A percentile compares a stretch with the other conserved stretches of the same genome.
phyloP scores from a whole-genome alignment of 208 protist genomes.

The Giardia duodenalis region DNA sequence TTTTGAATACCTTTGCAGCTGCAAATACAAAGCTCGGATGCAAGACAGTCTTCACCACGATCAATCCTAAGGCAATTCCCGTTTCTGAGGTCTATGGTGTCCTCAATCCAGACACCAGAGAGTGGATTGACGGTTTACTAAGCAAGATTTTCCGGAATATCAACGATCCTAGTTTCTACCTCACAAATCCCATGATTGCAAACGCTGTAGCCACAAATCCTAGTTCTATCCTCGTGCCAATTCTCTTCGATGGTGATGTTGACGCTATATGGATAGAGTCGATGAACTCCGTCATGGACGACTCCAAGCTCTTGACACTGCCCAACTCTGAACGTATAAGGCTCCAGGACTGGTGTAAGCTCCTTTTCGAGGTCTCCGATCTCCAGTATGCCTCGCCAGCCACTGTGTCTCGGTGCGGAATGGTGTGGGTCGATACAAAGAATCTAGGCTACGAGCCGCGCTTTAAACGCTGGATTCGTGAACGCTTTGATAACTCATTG shows the following conservation, averaged over 20 bases:
- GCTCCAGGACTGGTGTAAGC: slow-evolving; percentile 65
- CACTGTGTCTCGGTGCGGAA: slow-evolving; percentile 90
- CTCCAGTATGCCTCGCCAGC: slow-evolving; percentile 93
- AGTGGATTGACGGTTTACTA: slow-evolving; percentile 94
- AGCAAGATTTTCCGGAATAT: slow-evolving; percentile 90
- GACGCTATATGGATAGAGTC: slow-evolving; percentile 96
- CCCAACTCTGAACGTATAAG: slow-evolving; percentile 90
- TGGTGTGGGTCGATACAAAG: slow-evolving; percentile 84
- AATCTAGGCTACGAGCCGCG: slow-evolving; percentile 64
- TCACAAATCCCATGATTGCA: background rate
- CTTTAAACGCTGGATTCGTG: slow-evolving; percentile 24
- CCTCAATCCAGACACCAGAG: slow-evolving; percentile 86
- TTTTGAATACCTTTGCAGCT: slow-evolving; percentile 72
- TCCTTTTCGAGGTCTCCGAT: slow-evolving; percentile 92
- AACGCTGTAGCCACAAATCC: background rate
- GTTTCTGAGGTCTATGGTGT: slow-evolving; percentile 85
- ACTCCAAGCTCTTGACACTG: slow-evolving; percentile 94
- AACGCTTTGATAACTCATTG: background rate
- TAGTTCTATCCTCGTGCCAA: background rate
- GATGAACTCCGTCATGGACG: slow-evolving; percentile 98
- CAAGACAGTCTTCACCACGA: slow-evolving; percentile 68
- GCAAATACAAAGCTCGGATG: slow-evolving; percentile 72
- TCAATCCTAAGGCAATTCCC: slow-evolving; percentile 91
- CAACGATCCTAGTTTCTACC: slow-evolving; percentile 54
- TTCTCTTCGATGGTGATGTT: slow-evolving; percentile 91